phyloP scores from a whole-genome alignment of 257 asterid genomes.

The Nemophila menziesii region DNA sequence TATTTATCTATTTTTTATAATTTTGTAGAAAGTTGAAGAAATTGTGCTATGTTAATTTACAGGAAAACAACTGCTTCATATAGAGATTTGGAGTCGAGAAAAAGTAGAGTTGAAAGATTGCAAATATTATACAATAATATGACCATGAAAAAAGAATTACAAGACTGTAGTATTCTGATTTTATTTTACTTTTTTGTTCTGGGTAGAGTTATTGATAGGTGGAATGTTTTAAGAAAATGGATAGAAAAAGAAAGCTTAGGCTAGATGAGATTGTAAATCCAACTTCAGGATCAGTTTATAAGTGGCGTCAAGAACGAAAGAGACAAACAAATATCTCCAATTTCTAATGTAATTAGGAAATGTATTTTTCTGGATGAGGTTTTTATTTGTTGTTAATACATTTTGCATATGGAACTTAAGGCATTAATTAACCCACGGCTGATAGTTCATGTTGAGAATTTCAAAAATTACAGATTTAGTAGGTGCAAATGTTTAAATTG shows the following conservation, averaged over 20 bases:
- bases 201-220: neutral
- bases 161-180: conserved; percentile 39
- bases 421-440: too few relatives aligned
- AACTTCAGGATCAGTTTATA: conserved; percentile 44
- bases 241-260: conserved; percentile 72
- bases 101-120: conserved; percentile 46
- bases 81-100: conserved; percentile 65
- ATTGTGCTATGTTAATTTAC: too few relatives aligned
- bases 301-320: conserved; percentile 69
- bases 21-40: too few relatives aligned
- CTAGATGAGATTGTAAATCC: conserved; percentile 65
- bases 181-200: neutral
- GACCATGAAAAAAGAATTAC: conserved; percentile 79
- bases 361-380: too few relatives aligned
- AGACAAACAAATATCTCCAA: too few relatives aligned
- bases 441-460: too few relatives aligned
- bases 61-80: conserved; percentile 59
- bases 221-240: conserved; percentile 45
- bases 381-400: too few relatives aligned
- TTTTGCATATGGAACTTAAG: too few relatives aligned
- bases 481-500: too few relatives aligned
- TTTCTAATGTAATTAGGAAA: too few relatives aligned
- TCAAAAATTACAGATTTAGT: too few relatives aligned
- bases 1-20: too few relatives aligned
- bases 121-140: conserved; percentile 67